Conservation (phyloP, 2,329 filamentous ascomycete species). For the Calonectria hawksworthii region DNA sequence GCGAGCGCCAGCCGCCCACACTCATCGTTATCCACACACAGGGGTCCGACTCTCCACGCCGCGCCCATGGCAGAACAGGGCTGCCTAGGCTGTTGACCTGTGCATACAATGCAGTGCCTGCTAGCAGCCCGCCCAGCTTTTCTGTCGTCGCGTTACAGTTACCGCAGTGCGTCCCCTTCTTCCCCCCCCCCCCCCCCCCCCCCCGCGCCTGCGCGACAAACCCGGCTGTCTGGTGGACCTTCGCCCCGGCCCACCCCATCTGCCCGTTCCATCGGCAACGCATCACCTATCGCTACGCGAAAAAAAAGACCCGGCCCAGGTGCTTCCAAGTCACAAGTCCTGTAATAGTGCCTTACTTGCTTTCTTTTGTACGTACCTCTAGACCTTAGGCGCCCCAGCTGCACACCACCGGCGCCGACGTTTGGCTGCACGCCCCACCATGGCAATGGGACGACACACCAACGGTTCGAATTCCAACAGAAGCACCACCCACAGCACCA, state of each 20-base stretch:
- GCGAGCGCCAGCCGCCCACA: background rate
- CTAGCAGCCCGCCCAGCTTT: constrained; percentile 7
- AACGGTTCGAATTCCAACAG: constrained; percentile 18
- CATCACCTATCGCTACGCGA: constrained; percentile 19
- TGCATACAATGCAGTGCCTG: background rate
- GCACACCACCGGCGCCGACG: constrained; percentile 12
- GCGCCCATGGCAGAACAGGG: constrained; percentile 10
- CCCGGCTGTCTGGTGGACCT: constrained; percentile 21
- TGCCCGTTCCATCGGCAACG: constrained; percentile 9
- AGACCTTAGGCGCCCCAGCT: constrained; percentile 18
- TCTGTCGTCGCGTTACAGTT: background rate
- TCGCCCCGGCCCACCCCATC: constrained; percentile 13
- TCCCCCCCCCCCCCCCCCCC: too few species aligned
- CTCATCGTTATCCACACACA: constrained; percentile 4
- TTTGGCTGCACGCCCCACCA: constrained; percentile 29
- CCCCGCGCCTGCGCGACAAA: constrained; percentile 18
- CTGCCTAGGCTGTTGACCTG: constrained; percentile 1
- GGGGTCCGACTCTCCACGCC: constrained; percentile 25
- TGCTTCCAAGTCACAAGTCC: constrained; percentile 7
- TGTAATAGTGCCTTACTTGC: background rate
- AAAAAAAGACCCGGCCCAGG: constrained; percentile 4
- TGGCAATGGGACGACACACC: constrained; percentile 47
- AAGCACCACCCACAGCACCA: constrained; percentile 39
- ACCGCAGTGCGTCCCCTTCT: background rate
- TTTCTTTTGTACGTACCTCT: constrained; percentile 6